Percentiles rank a stretch among this genome's conserved stretches.
Conservation (phyloP, 2,329 filamentous ascomycete genomes). For the Aspergillus pseudoviridinutans region DNA sequence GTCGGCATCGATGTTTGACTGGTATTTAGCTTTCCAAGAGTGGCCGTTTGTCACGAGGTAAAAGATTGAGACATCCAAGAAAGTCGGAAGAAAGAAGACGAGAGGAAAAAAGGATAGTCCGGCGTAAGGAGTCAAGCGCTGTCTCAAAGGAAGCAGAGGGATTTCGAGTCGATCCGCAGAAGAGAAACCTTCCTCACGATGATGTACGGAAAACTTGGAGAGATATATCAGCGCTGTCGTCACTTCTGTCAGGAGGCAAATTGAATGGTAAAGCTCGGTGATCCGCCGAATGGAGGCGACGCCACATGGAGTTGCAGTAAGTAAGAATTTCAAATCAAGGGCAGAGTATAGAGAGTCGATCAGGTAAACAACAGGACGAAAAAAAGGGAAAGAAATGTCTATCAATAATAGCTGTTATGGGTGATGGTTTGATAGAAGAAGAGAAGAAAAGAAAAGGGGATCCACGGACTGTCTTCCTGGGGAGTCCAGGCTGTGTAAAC, state of each 20-base stretch:
- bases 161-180: background rate
- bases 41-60: background rate
- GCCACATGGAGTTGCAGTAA: background rate
- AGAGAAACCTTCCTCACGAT: background rate
- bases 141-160: background rate
- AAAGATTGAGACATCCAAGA: background rate
- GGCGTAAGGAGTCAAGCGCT: background rate
- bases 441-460: background rate
- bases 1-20: background rate
- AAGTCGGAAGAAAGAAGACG: background rate
- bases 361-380: background rate
- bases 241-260: background rate
- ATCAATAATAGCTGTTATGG: background rate
- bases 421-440: background rate
- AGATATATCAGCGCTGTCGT: background rate
- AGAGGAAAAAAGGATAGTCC: background rate
- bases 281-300: background rate
- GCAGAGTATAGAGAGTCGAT: background rate
- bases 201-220: background rate
- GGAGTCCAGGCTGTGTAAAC: background rate
- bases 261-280: background rate
- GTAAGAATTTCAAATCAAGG: background rate
- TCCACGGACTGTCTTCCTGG: background rate
- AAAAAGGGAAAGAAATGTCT: background rate
- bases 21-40: background rate